Evolutionary conservation across 2,329 filamentous ascomycete genomes (phyloP).

Genomic region (Aspergillus brasiliensis): DNA sequence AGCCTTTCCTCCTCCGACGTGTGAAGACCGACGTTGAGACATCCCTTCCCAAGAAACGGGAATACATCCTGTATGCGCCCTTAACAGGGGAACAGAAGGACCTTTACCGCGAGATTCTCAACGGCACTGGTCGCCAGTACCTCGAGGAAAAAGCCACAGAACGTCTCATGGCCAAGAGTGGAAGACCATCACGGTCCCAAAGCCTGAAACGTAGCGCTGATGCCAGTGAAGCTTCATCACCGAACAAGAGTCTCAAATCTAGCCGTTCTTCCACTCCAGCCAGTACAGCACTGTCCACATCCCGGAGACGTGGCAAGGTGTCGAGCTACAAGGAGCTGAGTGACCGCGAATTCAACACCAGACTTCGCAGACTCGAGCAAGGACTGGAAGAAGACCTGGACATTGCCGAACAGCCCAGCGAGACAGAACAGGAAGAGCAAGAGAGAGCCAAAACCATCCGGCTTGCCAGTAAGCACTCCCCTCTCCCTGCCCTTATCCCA

Average conservation of each 20-base stretch:
- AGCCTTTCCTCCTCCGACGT: slow-evolving; percentile 82
- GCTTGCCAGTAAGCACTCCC: slow-evolving; percentile 65
- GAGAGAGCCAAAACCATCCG: slow-evolving; percentile 69
- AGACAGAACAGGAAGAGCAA: slow-evolving; percentile 61
- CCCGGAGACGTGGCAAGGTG: slow-evolving; percentile 52
- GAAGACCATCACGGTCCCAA: slow-evolving; percentile 39
- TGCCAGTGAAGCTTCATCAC: slow-evolving; percentile 48
- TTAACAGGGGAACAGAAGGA: slow-evolving; percentile 90
- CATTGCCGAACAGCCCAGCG: slow-evolving; percentile 39
- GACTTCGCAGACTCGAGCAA: slow-evolving; percentile 51
- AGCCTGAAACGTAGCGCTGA: slow-evolving; percentile 62
- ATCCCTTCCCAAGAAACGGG: slow-evolving; percentile 90
- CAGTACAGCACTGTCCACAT: slow-evolving; percentile 50
- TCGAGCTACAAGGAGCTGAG: slow-evolving; percentile 69
- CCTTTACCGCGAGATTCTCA: slow-evolving; percentile 82
- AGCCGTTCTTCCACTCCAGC: slow-evolving; percentile 75
- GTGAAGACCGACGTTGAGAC: slow-evolving; percentile 93
- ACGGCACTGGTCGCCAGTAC: slow-evolving; percentile 65
- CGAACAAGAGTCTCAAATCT: slow-evolving; percentile 72
- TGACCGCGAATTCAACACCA: slow-evolving; percentile 81
- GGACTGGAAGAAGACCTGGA: slow-evolving; percentile 63
- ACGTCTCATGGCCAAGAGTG: slow-evolving; percentile 46
- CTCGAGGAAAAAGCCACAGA: slow-evolving; percentile 55
- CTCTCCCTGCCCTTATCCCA: background rate
- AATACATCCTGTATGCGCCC: slow-evolving; percentile 93